Evolutionary conservation across 371 early-diverging fungal species (phyloP).

Genomic region (Cladochytrium tenue): DNA sequence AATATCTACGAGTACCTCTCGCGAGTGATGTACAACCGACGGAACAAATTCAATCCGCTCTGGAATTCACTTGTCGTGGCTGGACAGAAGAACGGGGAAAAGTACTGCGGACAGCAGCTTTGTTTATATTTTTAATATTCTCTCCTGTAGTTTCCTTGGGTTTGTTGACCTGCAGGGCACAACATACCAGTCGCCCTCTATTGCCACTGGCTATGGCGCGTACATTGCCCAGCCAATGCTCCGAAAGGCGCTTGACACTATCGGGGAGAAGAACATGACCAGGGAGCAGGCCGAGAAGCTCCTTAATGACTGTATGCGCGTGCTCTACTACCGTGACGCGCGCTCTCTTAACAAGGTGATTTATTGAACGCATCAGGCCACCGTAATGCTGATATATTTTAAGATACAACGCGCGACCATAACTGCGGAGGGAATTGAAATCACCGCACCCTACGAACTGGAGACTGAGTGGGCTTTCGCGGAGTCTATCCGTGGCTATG

Average conservation of each 20-base stretch:
- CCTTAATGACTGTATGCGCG: slow-evolving; percentile 89
- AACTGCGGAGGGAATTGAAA: slow-evolving; percentile 75
- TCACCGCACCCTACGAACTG: slow-evolving; percentile 85
- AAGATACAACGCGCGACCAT: slow-evolving; percentile 91
- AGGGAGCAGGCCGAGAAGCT: slow-evolving; percentile 89
- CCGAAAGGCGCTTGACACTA: slow-evolving; percentile 80
- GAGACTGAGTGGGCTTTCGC: slow-evolving; percentile 95
- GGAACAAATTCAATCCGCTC: slow-evolving; percentile 91
- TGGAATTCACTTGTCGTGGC: slow-evolving; percentile 95
- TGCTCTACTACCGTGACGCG: slow-evolving; percentile 96
- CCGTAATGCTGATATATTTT: neutral
- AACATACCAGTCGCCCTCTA: slow-evolving; percentile 85
- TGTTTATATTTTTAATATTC: slow-evolving; percentile 3
- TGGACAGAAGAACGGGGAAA: slow-evolving; percentile 75
- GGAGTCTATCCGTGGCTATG: slow-evolving; percentile 83
- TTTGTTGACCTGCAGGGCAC: slow-evolving; percentile 96
- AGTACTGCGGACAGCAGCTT: slow-evolving; percentile 24
- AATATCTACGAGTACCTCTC: slow-evolving; percentile 89
- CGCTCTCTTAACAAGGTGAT: slow-evolving; percentile 89
- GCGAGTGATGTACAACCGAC: slow-evolving; percentile 91
- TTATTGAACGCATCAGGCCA: neutral
- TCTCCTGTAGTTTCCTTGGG: slow-evolving; percentile 79
- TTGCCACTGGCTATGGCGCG: slow-evolving; percentile 97
- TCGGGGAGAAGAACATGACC: slow-evolving; percentile 74
- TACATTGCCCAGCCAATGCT: slow-evolving; percentile 95